phyloP scores from a whole-genome alignment of 768 basidiomycete species.

The Chalciporus sphaerocephalus region DNA sequence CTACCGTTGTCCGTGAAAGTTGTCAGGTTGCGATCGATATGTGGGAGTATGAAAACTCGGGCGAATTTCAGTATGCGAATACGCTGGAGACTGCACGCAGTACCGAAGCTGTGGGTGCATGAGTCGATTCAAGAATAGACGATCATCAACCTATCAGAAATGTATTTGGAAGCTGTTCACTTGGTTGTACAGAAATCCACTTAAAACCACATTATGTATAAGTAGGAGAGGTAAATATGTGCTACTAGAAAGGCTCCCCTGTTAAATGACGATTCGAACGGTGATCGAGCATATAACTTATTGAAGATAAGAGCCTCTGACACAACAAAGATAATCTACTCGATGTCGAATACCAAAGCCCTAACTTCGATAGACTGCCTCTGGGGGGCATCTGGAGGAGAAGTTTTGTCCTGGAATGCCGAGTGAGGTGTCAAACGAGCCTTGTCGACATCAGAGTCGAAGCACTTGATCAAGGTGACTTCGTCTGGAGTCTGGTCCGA shows the following conservation, averaged over 20 bases:
- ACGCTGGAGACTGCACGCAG: constrained; percentile 32
- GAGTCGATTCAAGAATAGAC: not conserved
- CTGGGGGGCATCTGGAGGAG: constrained; percentile 33
- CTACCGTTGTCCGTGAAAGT: constrained; percentile 88
- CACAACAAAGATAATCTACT: constrained; percentile 19
- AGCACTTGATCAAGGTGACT: constrained; percentile 42
- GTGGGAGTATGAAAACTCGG: constrained; percentile 91
- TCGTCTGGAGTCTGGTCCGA: constrained; percentile 40
- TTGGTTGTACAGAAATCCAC: not conserved
- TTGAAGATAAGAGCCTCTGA: no score
- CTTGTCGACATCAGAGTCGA: constrained; percentile 38
- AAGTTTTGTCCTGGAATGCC: constrained; percentile 37
- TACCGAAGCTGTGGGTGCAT: constrained; percentile 13
- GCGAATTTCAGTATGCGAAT: constrained; percentile 75
- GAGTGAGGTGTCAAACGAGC: constrained; percentile 41
- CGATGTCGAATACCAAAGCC: constrained; percentile 39
- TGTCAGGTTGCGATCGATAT: constrained; percentile 96
- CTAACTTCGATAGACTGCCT: constrained; percentile 44
- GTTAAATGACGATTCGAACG: not conserved
- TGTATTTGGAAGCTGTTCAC: not conserved
- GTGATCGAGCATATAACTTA: not conserved
- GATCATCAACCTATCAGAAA: not conserved
- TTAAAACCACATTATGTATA: not conserved
- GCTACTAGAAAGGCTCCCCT: no score
- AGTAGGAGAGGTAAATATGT: not conserved